phyloP scores from a whole-genome alignment of 2,329 filamentous ascomycete genomes.

The Ophiostoma montium region DNA sequence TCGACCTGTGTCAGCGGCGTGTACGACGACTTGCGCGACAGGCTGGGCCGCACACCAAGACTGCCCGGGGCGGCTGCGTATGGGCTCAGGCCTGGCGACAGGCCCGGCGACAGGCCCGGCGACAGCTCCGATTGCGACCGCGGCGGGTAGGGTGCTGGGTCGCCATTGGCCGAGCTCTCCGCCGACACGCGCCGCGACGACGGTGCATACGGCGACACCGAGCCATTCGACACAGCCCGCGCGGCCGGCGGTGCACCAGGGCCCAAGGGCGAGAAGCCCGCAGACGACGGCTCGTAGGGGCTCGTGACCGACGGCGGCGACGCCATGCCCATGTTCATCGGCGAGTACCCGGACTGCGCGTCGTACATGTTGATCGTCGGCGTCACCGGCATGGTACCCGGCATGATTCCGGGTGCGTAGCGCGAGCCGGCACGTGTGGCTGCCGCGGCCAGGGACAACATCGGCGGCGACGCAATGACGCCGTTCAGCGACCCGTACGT shows the following conservation, averaged over 20 bases:
- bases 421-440: conserved; percentile 34
- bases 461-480: not conserved
- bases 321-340: conserved; percentile 1
- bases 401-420: conserved; percentile 34
- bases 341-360: conserved; percentile 3
- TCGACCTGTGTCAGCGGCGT: conserved; percentile 12
- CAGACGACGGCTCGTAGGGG: conserved; percentile 16
- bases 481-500: conserved; percentile 21
- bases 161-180: conserved; percentile 3
- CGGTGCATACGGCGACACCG: not conserved
- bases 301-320: conserved; percentile 6
- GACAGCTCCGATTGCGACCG: conserved; percentile 27
- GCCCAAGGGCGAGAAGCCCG: conserved; percentile 16
- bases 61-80: conserved; percentile 19
- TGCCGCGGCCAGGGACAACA: conserved; percentile 21
- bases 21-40: conserved; percentile 18
- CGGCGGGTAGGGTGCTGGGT: conserved; percentile 9
- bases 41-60: not conserved
- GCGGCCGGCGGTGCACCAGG: not conserved
- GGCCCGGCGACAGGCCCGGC: conserved; percentile 25
- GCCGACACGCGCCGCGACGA: conserved; percentile 7
- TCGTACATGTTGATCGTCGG: conserved; percentile 12
- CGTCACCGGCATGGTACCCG: conserved; percentile 11
- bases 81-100: conserved; percentile 21
- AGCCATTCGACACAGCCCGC: not conserved